Conservation (phyloP, 352 stramenopile genomes). For the Phytophthora ohioensis region DNA sequence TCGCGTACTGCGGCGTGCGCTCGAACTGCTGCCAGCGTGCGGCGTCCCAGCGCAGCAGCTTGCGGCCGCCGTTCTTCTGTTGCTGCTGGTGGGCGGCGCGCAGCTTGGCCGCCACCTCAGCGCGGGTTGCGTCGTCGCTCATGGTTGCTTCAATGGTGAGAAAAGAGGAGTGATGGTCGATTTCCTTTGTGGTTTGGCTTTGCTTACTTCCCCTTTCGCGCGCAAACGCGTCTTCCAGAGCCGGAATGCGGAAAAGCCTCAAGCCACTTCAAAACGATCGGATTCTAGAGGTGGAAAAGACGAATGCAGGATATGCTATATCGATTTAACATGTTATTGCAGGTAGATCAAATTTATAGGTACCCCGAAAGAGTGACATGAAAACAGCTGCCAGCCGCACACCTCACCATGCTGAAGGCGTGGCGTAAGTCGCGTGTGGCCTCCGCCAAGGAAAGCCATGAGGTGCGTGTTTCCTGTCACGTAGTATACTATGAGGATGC, state of each 20-base stretch:
- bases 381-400: neutral
- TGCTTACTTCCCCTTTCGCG: constrained; percentile 3
- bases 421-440: constrained; percentile 55
- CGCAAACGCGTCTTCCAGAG: constrained; percentile 13
- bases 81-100: constrained; percentile 35
- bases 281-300: constrained; percentile 2
- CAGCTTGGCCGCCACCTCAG: constrained; percentile 55
- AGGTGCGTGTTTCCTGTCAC: constrained; percentile 26
- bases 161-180: constrained; percentile 37
- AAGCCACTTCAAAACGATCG: constrained; percentile 11
- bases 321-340: neutral
- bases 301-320: neutral
- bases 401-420: constrained; percentile 33
- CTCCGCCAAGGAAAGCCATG: constrained; percentile 53
- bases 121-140: constrained; percentile 42
- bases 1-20: constrained; percentile 59
- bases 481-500: too few relatives aligned
- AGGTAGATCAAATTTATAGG: neutral
- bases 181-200: constrained; percentile 22
- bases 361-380: neutral
- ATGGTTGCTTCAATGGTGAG: constrained; percentile 23
- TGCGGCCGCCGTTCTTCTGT: constrained; percentile 43
- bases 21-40: constrained; percentile 76
- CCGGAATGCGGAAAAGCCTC: constrained; percentile 18
- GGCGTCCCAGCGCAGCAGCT: constrained; percentile 74